These are phyloP conservation scores for Diplosphaera chodatii DNA, from an alignment of 139 green algal genomes.

Conservation along the genomic window DNA sequence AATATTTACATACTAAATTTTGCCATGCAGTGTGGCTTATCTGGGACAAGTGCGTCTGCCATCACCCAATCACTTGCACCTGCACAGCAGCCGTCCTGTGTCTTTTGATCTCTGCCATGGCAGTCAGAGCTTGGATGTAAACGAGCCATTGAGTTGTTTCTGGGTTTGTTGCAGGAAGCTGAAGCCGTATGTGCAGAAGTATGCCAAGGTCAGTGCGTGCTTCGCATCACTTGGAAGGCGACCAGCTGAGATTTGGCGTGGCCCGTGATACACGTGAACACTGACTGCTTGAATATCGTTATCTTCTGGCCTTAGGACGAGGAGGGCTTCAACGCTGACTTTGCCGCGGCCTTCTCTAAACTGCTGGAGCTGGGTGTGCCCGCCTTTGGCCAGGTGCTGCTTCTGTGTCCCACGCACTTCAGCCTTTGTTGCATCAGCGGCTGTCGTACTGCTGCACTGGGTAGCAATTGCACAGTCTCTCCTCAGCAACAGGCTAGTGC, in stretches of 20 bases:
- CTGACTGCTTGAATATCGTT: too few relatives aligned
- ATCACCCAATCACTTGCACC: too few relatives aligned
- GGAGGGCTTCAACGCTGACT: slow-evolving; percentile 35
- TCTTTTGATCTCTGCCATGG: too few relatives aligned
- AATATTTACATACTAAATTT: too few relatives aligned
- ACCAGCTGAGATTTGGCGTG: background rate
- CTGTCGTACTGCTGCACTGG: background rate
- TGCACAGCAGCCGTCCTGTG: too few relatives aligned
- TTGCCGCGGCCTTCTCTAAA: slow-evolving; percentile 32
- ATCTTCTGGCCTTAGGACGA: slow-evolving; percentile 30
- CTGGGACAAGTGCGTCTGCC: too few relatives aligned
- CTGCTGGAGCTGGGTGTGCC: slow-evolving; percentile 47
- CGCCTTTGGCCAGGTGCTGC: background rate
- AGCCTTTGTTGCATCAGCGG: background rate
- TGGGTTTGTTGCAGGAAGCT: slow-evolving; percentile 44
- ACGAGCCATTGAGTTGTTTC: too few relatives aligned
- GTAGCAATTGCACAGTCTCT: background rate
- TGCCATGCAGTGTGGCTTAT: too few relatives aligned
- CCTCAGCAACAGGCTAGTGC: background rate
- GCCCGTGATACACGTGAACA: background rate
- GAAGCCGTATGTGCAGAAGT: slow-evolving; percentile 57
- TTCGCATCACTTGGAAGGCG: background rate
- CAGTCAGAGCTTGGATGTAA: too few relatives aligned
- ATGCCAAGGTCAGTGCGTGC: slow-evolving; percentile 22
- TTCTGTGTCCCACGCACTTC: background rate